phyloP scores from a whole-genome alignment of 1,284 basidiomycete species.

The Heterobasidion occidentale region DNA sequence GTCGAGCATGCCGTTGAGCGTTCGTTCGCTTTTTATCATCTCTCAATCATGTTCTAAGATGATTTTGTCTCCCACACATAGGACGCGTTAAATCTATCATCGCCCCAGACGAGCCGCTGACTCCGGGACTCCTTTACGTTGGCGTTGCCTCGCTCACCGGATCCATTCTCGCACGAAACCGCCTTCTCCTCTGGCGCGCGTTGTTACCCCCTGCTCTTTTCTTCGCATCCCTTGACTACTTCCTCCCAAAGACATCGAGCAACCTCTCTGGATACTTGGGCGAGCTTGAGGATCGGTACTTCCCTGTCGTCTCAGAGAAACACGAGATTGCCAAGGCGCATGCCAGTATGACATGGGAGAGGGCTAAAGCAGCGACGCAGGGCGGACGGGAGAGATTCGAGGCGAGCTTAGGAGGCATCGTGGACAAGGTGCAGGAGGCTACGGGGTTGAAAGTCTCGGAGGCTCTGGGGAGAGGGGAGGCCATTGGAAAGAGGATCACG shows the following conservation, averaged over 20 bases:
- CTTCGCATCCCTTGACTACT: slow-evolving; percentile 60
- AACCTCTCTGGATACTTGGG: slow-evolving; percentile 64
- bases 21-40: slow-evolving; percentile 32
- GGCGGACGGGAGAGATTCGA: slow-evolving; percentile 30
- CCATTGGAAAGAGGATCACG: neutral
- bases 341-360: slow-evolving; percentile 42
- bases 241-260: slow-evolving; percentile 71
- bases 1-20: slow-evolving; percentile 79
- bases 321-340: slow-evolving; percentile 65
- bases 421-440: slow-evolving; percentile 55
- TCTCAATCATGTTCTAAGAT: neutral
- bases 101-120: slow-evolving; percentile 74
- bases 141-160: slow-evolving; percentile 84
- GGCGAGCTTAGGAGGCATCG: slow-evolving; percentile 36
- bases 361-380: slow-evolving; percentile 19
- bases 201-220: slow-evolving; percentile 67
- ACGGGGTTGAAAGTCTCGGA: slow-evolving; percentile 70
- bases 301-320: slow-evolving; percentile 59
- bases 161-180: slow-evolving; percentile 77
- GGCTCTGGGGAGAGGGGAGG: slow-evolving; percentile 26
- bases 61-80: slow-evolving; percentile 20
- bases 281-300: slow-evolving; percentile 63
- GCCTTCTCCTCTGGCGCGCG: slow-evolving; percentile 57
- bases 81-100: slow-evolving; percentile 78
- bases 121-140: slow-evolving; percentile 81